Evolutionary conservation across 345 rosid genomes (phyloP), one percentile per base, ranked within the genome.

Genomic region (Ceriops decandra): DNA sequence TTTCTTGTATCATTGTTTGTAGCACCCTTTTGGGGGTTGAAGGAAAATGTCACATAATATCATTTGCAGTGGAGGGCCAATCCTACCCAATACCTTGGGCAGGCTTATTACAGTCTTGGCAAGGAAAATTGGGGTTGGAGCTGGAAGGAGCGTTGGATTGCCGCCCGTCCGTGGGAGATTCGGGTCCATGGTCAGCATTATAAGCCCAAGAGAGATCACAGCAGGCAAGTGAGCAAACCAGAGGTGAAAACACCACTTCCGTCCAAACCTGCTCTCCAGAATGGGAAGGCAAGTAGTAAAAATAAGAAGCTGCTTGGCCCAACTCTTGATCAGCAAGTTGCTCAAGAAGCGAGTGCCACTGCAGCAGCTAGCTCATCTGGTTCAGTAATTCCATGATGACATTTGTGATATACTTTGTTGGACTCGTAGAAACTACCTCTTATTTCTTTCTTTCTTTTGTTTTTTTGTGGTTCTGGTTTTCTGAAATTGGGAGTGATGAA

Each of bases 91-190:
- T 89, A 86, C 76, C 86, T 93, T 6, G 93, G 97, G 26, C 97
- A 88, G 68, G 85, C 95, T 65, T 84, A 88, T 42, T 90, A 82
- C 72, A 84, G 78, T 63, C 76, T 87, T 4, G 87, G 85, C 49
- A 86, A 85, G 76, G 90, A 87, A 63, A 82, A 77, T 53, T 90
- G 90, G 98, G 96, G 90, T 30, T 90, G 96, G 93, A 93, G 93
- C 79, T 89, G 97, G 98, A 82, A 80, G 72, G 93, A 89, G 74
- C 87, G 91, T 28, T 89, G 97, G 96, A 72, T 90, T 2, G 84
- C 91, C 0, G 96, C 96, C 32, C 79, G 88, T 57, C 97, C 96
- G 2, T 90, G 93, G 96, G 97, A 90, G 76, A 73, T 86, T n/a
- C 82, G 93, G 56, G 62, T 77, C 65, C 82, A 84, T 27, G 53